A percentile compares a stretch with the other conserved stretches of the same genome.
These are phyloP conservation scores for Eucalyptus tenuipes DNA, from an alignment of 345 rosid genomes.

Conservation along the genomic window DNA sequence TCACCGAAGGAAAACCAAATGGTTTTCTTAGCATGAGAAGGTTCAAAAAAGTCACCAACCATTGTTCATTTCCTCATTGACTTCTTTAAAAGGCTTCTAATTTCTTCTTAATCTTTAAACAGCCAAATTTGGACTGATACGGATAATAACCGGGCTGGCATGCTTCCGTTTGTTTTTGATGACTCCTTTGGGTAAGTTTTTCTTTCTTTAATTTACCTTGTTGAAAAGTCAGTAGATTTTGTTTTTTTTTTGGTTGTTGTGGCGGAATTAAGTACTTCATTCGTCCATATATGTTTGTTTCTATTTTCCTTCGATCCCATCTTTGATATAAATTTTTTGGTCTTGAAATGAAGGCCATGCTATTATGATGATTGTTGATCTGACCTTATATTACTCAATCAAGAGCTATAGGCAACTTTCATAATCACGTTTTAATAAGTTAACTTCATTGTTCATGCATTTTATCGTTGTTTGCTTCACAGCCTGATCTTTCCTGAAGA, in stretches of 20 bases:
- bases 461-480: not conserved
- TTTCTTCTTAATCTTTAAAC: not conserved
- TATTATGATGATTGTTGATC: not conserved
- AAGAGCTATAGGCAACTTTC: not conserved
- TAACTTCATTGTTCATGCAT: not conserved
- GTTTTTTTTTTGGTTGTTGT: not conserved
- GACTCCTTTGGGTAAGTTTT: constrained; percentile 80
- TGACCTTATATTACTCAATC: not conserved
- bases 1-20: constrained; percentile 93
- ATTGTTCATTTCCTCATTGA: not conserved
- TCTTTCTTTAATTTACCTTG: not conserved
- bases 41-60: constrained; percentile 6
- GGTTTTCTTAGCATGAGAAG: constrained; percentile 99
- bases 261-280: not conserved
- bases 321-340: not conserved
- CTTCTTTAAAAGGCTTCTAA: not conserved
- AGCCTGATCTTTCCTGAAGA: not conserved
- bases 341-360: not conserved
- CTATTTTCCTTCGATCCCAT: not conserved
- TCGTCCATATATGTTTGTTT: not conserved
- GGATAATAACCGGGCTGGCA: constrained; percentile 82
- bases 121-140: constrained; percentile 98
- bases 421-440: not conserved
- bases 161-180: constrained; percentile 96
- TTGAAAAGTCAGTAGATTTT: not conserved